phyloP scores from a whole-genome alignment of 2,329 filamentous ascomycete species.

The Cordyceps tenuipes region DNA sequence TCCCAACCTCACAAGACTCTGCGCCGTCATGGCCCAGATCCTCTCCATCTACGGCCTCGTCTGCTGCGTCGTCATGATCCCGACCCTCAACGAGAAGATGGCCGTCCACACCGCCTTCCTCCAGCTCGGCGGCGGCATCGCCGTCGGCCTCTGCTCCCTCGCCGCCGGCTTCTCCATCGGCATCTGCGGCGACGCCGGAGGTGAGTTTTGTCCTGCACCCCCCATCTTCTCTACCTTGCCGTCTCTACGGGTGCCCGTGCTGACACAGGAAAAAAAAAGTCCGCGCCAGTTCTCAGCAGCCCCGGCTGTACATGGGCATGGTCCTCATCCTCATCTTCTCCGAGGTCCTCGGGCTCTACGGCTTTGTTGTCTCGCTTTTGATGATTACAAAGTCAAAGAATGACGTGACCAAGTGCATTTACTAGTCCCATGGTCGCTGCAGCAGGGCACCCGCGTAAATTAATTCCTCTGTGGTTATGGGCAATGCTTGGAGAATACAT shows the following conservation, averaged over 20 bases:
- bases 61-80: slow-evolving; percentile 35
- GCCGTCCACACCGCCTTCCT: slow-evolving; percentile 35
- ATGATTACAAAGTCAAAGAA: slow-evolving; percentile 36
- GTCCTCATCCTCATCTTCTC: slow-evolving; percentile 41
- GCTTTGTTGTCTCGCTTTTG: slow-evolving; percentile 39
- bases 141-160: slow-evolving; percentile 36
- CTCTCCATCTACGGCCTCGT: slow-evolving; percentile 40
- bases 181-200: slow-evolving; percentile 38
- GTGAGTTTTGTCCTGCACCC: slow-evolving; percentile 19
- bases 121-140: slow-evolving; percentile 35
- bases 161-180: slow-evolving; percentile 39
- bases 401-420: slow-evolving; percentile 29
- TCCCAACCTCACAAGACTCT: slow-evolving; percentile 21
- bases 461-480: neutral
- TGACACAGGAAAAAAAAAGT: slow-evolving; percentile 20
- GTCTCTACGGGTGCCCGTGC: neutral
- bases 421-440: neutral
- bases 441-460: neutral
- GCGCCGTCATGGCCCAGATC: slow-evolving; percentile 40
- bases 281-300: slow-evolving; percentile 38
- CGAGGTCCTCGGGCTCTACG: slow-evolving; percentile 37
- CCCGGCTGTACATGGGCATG: slow-evolving; percentile 38
- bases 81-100: slow-evolving; percentile 32
- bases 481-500: neutral
- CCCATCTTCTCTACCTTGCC: no score